Percentiles rank a stretch among this genome's conserved stretches.
phyloP scores from a whole-genome alignment of 2,329 filamentous ascomycete genomes.

The Ceratocystis ficicola region DNA sequence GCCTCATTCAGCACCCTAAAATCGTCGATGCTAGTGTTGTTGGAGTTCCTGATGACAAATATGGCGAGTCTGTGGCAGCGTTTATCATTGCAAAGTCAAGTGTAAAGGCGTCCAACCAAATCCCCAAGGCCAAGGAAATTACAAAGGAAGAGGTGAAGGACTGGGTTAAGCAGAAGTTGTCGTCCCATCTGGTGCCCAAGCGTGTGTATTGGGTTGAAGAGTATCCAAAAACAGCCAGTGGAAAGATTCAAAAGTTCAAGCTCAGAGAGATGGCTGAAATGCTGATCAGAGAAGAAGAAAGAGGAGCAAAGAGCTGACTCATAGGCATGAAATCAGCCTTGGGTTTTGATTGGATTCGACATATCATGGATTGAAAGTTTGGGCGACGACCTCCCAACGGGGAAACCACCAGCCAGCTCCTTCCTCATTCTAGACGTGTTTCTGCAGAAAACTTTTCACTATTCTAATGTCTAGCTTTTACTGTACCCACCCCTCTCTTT shows the following conservation, averaged over 20 bases:
- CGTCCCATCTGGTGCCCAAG: constrained; percentile 70
- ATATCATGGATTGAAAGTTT: background rate
- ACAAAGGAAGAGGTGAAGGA: constrained; percentile 43
- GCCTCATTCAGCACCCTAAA: constrained; percentile 57
- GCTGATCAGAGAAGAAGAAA: constrained; percentile 22
- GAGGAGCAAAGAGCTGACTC: background rate
- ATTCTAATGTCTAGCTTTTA: background rate
- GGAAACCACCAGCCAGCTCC: constrained; percentile 1
- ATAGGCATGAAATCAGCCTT: background rate
- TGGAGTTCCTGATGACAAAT: constrained; percentile 66
- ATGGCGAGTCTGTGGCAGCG: constrained; percentile 77
- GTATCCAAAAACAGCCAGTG: constrained; percentile 92
- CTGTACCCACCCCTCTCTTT: background rate
- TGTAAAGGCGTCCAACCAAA: constrained; percentile 23
- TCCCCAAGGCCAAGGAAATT: background rate
- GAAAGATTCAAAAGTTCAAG: constrained; percentile 94
- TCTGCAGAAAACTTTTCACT: constrained; percentile 1
- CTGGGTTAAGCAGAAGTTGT: constrained; percentile 61
- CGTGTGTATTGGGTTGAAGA: constrained; percentile 75
- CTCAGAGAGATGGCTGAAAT: constrained; percentile 52
- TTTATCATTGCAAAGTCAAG: constrained; percentile 52
- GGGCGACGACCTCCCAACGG: background rate
- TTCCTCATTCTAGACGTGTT: constrained; percentile 3
- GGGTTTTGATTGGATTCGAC: background rate
- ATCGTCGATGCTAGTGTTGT: constrained; percentile 72